Percentiles rank a stretch among this genome's conserved stretches.
Conservation (phyloP, 75 land plant genomes). For the Picea sitchensis region DNA sequence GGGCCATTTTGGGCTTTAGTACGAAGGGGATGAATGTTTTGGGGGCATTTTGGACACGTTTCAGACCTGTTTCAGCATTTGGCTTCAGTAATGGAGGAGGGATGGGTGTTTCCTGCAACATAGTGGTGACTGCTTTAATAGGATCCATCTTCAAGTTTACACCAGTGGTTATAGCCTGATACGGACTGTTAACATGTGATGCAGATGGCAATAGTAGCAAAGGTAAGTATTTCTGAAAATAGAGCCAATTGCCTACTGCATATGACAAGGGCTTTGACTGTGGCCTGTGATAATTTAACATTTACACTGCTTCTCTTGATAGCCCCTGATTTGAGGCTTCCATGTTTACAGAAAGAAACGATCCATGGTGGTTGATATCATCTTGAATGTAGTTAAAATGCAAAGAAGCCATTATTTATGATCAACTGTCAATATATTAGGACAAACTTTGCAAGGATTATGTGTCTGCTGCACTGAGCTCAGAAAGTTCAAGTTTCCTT, state of each 20-base stretch:
- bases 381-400: not conserved
- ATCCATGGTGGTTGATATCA: not conserved
- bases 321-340: not conserved
- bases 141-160: not conserved
- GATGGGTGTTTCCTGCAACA: not conserved
- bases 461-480: not conserved
- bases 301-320: not conserved
- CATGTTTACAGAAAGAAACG: not conserved
- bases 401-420: constrained; percentile 1
- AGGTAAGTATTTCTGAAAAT: not conserved
- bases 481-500: constrained; percentile 6
- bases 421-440: not conserved
- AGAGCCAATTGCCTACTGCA: not conserved
- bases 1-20: too few relatives aligned
- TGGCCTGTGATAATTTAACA: not conserved
- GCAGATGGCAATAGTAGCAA: not conserved
- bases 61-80: too few relatives aligned
- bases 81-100: not conserved
- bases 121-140: not conserved
- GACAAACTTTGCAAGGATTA: not conserved
- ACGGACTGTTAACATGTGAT: not conserved
- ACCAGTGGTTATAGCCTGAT: not conserved
- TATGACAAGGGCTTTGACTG: not conserved
- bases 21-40: too few relatives aligned
- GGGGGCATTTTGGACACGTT: too few relatives aligned